Conservation (phyloP, 1,284 basidiomycete species). For the Ustilago bromivora region DNA sequence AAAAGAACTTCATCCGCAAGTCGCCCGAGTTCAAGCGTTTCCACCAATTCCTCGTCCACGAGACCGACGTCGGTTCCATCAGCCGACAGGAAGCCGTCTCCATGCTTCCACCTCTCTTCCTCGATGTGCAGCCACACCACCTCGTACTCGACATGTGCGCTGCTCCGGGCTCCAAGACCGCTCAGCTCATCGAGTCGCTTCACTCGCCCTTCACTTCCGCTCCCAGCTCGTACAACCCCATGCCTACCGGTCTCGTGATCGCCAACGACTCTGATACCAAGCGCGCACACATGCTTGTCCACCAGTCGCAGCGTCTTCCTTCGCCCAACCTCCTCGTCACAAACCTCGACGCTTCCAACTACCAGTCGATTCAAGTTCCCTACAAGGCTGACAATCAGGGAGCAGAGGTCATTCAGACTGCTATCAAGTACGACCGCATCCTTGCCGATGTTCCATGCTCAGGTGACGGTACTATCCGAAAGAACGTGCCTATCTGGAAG, state of each 20-base stretch:
- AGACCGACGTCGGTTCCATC: constrained; percentile 97
- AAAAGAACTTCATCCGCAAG: constrained; percentile 89
- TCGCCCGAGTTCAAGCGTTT: constrained; percentile 95
- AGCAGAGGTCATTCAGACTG: constrained; percentile 66
- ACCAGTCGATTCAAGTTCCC: constrained; percentile 72
- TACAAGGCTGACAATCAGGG: constrained; percentile 47
- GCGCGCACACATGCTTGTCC: constrained; percentile 95
- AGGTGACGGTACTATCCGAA: constrained; percentile 94
- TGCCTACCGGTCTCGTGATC: constrained; percentile 78
- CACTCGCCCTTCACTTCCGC: constrained; percentile 72
- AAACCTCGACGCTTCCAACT: constrained; percentile 92
- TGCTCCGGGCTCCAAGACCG: constrained; percentile 98
- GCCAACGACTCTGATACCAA: constrained; percentile 94
- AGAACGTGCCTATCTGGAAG: constrained; percentile 96
- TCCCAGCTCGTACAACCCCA: constrained; percentile 63
- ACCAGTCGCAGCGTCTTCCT: constrained; percentile 94
- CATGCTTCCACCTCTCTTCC: constrained; percentile 95
- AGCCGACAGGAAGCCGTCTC: constrained; percentile 97
- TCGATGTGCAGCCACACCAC: constrained; percentile 80
- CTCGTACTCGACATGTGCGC: constrained; percentile 91
- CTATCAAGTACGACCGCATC: constrained; percentile 89
- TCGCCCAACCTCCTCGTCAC: constrained; percentile 93
- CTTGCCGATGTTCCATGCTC: constrained; percentile 97
- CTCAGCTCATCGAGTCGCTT: constrained; percentile 88
- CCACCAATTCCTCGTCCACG: constrained; percentile 95